Evolutionary conservation across 164 flowering plant species (phyloP), one percentile per base, ranked within the genome.

Genomic region (Stephania yunnanensis): DNA sequence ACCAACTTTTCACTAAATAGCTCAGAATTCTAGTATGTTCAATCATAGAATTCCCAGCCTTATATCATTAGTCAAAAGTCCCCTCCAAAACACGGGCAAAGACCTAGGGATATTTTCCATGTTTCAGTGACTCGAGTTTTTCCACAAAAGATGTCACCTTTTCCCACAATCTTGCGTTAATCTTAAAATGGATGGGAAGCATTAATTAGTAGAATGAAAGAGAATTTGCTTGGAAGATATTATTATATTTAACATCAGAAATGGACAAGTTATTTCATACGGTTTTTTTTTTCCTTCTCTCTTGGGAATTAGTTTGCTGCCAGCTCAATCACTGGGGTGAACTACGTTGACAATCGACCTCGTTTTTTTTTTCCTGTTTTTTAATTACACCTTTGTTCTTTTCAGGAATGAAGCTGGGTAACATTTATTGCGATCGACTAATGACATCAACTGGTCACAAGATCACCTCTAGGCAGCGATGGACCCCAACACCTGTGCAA

Each of bases 401-500:
- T 73, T 78, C 86, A 93, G 99, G 99, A 80, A 85, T 87, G 74
- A 87, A 94, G 82, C 78, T 90, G 76, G 99, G 97, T 75, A 90
- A 86, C 78, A 67, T 91, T 22, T 93, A 95, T 71, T 89, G 93
- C 78, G 99, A 95, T 76, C 90, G 97, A 10, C 78, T 92, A 66
- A 84, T 93, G 88, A 76, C 90, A 61, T 85, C 92, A 48, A 82
- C 81, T 20, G 89, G 91, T 42, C 95, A 90, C 81, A 93, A 92
- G 81, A 90, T 92, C 53, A 88, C 92, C 25, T 87, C 97, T 7
- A 88, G 99, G 78, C 99, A 95, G 83, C 83, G 98, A 17, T 95
- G 99, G 99, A 92, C 97, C 52, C 99, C 98, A 7, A 92, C 97
- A 4, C 91, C 98, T 0, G 79, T 87, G 81, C 99, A 94, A 87